Percentiles rank a stretch among this genome's conserved stretches.
phyloP scores from a whole-genome alignment of 2,329 filamentous ascomycete species.

The Fusarium buharicum region DNA sequence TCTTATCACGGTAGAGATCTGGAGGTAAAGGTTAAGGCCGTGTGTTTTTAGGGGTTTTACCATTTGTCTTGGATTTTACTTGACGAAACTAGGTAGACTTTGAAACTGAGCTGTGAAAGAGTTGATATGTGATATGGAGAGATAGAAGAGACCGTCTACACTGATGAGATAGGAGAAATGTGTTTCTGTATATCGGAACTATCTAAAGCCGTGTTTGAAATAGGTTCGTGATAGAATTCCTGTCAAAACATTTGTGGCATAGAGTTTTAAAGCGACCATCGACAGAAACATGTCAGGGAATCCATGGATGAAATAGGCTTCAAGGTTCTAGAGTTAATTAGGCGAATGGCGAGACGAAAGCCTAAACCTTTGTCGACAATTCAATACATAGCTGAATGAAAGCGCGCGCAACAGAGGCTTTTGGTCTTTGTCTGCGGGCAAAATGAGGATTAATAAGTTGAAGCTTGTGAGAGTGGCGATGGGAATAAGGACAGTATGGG shows the following conservation, averaged over 20 bases:
- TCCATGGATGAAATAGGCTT: too few species aligned
- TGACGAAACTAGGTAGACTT: too few species aligned
- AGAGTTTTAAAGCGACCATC: not conserved
- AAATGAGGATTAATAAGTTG: not conserved
- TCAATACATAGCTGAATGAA: not conserved
- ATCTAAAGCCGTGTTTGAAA: not conserved
- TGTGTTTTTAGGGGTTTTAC: not conserved
- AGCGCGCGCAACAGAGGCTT: slow-evolving; percentile 8
- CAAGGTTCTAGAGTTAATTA: too few species aligned
- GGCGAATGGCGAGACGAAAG: too few species aligned
- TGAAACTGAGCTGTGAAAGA: not conserved
- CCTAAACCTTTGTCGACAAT: too few species aligned
- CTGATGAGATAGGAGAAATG: not conserved
- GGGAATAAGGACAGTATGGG: slow-evolving; percentile 3
- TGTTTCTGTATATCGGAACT: slow-evolving; percentile 19
- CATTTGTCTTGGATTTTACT: slow-evolving; percentile 38
- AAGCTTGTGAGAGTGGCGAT: slow-evolving; percentile 10
- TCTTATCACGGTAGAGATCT: slow-evolving; percentile 38
- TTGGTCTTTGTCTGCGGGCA: slow-evolving; percentile 3
- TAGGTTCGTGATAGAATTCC: slow-evolving; percentile 11
- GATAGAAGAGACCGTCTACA: not conserved
- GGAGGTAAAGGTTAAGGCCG: slow-evolving; percentile 4
- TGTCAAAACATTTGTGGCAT: not conserved
- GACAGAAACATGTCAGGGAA: too few species aligned
- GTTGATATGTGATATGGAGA: not conserved